Evolutionary conservation across 176 grass and related monocot genomes (phyloP), one percentile per base, ranked within the genome.

Genomic region (Lolium rigidum): DNA sequence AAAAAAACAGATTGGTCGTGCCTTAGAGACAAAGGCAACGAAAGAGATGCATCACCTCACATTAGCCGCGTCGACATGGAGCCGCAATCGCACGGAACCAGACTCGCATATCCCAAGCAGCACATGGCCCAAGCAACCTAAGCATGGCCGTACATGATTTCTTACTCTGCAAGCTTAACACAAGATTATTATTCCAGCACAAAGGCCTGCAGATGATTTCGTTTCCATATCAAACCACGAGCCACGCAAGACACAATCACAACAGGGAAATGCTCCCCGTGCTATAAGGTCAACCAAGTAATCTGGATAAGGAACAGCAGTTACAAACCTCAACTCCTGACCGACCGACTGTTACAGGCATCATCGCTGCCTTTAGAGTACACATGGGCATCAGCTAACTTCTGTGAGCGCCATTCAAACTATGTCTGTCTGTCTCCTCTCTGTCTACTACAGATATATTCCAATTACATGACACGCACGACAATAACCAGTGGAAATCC

Each of bases 341-440:
- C 26, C 25, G 65, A 48, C 73, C 25, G 65, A 48, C 73, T 73
- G 76, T 87, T 76, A 80, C 88, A 82, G 78, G 72, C 83, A 77
- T 70, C 83, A 76, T 59, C 78, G 10, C 73, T 39, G 78, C 60
- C 78, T 31, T 26, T 5, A 75, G 3, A 21, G 88, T 82, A 82
- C 84, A 90, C 75, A 87, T 74, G 47, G 71, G 73, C 84, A 80
- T 84, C 68, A 75, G 58, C 75, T 90, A 87, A 80, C 31, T 74
- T 83, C 75, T 87, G 66, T 80, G 65, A 87, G 68, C n/a, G 39
- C 76, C 81, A 87, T 91, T 75, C 85, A 91, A 80, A 70, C 89
- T 87, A 87, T 87, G 89, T 76, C 57, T 9, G 17, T 58, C 55
- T n/a, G 18, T 22, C 63, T 62, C 0, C n/a, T 74, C 9, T 13